Conservation (phyloP, 2,329 filamentous ascomycete genomes). For the Blumeria graminis region DNA sequence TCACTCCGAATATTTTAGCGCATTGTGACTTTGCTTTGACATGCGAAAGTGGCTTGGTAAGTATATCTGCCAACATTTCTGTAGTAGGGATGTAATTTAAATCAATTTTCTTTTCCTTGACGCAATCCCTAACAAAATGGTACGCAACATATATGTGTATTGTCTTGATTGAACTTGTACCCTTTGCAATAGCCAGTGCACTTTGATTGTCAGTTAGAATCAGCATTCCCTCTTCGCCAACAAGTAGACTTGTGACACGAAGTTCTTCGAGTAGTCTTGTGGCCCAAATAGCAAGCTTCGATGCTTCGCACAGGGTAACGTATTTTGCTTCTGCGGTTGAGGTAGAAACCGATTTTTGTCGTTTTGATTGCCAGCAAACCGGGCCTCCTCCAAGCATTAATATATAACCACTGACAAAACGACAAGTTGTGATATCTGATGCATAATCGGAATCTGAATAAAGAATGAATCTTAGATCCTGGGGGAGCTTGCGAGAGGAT, state of each 20-base stretch:
- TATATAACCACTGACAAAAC: background rate
- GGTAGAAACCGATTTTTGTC: background rate
- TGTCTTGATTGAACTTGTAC: too few relatives aligned
- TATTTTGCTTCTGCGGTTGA: background rate
- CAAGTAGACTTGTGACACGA: background rate
- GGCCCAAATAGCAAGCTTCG: background rate
- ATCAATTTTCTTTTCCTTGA: too few relatives aligned
- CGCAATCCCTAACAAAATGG: too few relatives aligned
- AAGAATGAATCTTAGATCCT: background rate
- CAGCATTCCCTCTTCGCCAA: background rate
- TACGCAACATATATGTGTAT: too few relatives aligned
- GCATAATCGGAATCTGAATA: background rate
- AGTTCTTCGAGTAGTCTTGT: background rate
- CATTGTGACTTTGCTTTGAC: too few relatives aligned
- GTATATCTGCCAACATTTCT: too few relatives aligned
- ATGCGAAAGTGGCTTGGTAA: too few relatives aligned
- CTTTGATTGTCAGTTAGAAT: background rate
- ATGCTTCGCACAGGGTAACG: background rate
- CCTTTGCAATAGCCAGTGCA: too few relatives aligned
- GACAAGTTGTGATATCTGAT: background rate
- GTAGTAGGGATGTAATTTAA: too few relatives aligned
- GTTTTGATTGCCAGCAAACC: background rate
- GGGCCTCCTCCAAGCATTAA: background rate
- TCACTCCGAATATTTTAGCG: too few relatives aligned
- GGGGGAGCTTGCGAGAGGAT: background rate